Evolutionary conservation across 371 early-diverging fungal genomes (phyloP).

Genomic region (Cokeromyces recurvatus): DNA sequence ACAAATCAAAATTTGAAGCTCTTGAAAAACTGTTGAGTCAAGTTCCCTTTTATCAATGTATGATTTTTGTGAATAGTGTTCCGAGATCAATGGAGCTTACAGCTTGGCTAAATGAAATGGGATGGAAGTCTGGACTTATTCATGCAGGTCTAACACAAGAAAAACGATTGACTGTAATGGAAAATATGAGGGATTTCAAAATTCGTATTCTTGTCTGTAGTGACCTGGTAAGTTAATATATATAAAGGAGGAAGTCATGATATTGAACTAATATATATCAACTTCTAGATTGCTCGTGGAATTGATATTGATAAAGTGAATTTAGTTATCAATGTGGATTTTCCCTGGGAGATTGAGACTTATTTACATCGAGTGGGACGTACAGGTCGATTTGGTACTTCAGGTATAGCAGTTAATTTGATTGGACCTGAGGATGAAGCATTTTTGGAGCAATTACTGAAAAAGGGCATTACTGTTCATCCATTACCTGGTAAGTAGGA

Average conservation of each 20-base stretch:
- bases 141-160: slow-evolving; percentile 48
- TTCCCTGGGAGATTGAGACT: slow-evolving; percentile 87
- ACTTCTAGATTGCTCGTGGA: slow-evolving; percentile 81
- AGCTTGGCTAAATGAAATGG: slow-evolving; percentile 50
- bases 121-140: slow-evolving; percentile 57
- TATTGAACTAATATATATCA: too few relatives aligned
- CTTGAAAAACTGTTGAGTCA: slow-evolving; percentile 43
- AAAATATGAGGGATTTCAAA: slow-evolving; percentile 59
- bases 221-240: slow-evolving; percentile 54
- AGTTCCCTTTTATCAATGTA: slow-evolving; percentile 62
- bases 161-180: slow-evolving; percentile 61
- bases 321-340: slow-evolving; percentile 96
- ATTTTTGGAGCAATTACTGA: slow-evolving; percentile 18
- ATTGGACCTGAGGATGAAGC: slow-evolving; percentile 25
- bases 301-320: slow-evolving; percentile 98
- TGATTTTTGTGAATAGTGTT: slow-evolving; percentile 59
- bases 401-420: slow-evolving; percentile 44
- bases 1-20: slow-evolving; percentile 50
- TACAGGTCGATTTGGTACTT: slow-evolving; percentile 95
- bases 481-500: slow-evolving; percentile 32
- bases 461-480: slow-evolving; percentile 15
- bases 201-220: slow-evolving; percentile 74
- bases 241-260: too few relatives aligned
- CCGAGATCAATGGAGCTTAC: slow-evolving; percentile 49
- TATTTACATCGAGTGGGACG: slow-evolving; percentile 99